Evolutionary conservation across 306 rosid genomes (phyloP).

Genomic region (Cucumis sativus): Cucumber_9930_V3 NC_026660.2:5962001-5962500

Average conservation of each 20-base stretch:
- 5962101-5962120: neutral
- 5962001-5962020: too few species aligned
- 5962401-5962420: neutral
- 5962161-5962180: neutral
- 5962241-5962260: neutral
- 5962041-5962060: neutral
- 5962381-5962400: neutral
- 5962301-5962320: neutral
- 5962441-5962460: neutral
- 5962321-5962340: neutral
- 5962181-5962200: neutral
- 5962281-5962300: neutral
- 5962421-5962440: neutral
- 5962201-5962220: neutral
- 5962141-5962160: slow-evolving; percentile 2
- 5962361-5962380: neutral
- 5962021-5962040: too few species aligned
- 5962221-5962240: neutral
- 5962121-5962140: neutral
- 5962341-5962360: neutral
- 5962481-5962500: too few species aligned
- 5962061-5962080: neutral
- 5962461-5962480: neutral
- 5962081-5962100: neutral
- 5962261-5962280: neutral